phyloP scores from a whole-genome alignment of 1,139 yeast species.

The Taiozyma sp. region DNA sequence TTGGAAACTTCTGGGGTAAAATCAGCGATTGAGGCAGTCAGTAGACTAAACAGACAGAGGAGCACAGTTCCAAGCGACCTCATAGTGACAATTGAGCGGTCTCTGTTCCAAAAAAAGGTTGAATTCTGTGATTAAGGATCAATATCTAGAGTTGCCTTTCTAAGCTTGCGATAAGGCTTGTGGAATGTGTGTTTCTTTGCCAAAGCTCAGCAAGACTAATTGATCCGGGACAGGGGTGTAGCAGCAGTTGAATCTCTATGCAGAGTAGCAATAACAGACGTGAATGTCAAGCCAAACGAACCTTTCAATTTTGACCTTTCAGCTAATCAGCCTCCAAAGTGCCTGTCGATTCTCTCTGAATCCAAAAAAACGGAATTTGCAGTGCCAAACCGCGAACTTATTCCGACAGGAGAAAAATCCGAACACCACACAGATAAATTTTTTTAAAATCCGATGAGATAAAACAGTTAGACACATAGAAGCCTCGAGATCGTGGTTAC shows the following conservation, averaged over 20 bases:
- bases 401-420: neutral
- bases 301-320: neutral
- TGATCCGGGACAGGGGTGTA: neutral
- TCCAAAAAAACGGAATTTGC: neutral
- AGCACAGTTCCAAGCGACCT: neutral
- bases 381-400: neutral
- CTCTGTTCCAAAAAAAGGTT: neutral
- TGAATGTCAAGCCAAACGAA: neutral
- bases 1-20: constrained; percentile 22
- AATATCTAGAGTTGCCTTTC: neutral
- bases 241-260: neutral
- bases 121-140: neutral
- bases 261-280: neutral
- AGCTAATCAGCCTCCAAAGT: neutral
- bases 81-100: neutral
- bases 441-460: neutral
- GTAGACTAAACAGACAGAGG: neutral
- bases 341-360: neutral
- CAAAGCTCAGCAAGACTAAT: neutral
- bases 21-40: constrained; percentile 2
- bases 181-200: neutral
- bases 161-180: neutral
- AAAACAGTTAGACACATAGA: neutral
- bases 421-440: constrained; percentile 1
- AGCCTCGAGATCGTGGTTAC: neutral